Evolutionary conservation across 208 protist species (phyloP).

Genomic region (Novymonas esmeraldas): DNA sequence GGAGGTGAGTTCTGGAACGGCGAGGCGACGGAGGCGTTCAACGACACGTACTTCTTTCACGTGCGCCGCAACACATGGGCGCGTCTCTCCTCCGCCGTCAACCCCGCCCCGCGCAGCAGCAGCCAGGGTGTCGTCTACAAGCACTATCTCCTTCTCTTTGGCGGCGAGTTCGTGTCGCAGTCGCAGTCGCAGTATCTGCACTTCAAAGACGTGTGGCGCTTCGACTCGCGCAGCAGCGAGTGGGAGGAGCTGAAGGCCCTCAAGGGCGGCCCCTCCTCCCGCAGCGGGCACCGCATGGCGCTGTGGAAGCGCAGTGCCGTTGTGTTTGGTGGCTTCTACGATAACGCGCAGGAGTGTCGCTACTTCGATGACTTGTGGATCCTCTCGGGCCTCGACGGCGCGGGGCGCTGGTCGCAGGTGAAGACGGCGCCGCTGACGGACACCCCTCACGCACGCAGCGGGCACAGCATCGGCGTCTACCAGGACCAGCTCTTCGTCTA

Average conservation of each 20-base stretch:
- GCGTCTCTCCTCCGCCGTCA: constrained; percentile 57
- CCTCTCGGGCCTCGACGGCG: constrained; percentile 78
- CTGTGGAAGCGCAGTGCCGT: constrained; percentile 87
- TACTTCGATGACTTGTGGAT: constrained; percentile 92
- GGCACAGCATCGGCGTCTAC: constrained; percentile 84
- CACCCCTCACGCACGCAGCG: constrained; percentile 70
- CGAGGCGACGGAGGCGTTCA: constrained; percentile 85
- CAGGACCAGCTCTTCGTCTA: constrained; percentile 89
- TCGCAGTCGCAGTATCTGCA: constrained; percentile 93
- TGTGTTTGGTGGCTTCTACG: constrained; percentile 94
- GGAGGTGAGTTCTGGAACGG: constrained; percentile 92
- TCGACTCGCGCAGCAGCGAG: constrained; percentile 70
- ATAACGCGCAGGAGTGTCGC: constrained; percentile 84
- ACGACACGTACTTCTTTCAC: constrained; percentile 90
- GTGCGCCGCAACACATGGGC: constrained; percentile 71
- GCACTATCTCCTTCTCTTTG: constrained; percentile 83
- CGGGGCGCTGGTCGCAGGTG: constrained; percentile 63
- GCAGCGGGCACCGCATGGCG: constrained; percentile 92
- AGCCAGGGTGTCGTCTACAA: constrained; percentile 86
- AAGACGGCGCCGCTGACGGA: constrained; percentile 52
- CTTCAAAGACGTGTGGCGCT: constrained; percentile 92
- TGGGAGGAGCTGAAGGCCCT: constrained; percentile 86
- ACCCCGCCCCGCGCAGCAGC: constrained; percentile 82
- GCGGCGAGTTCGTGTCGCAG: constrained; percentile 93
- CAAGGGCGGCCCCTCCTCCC: constrained; percentile 83